A percentile compares a stretch with the other conserved stretches of the same genome.
Conservation (phyloP, 2,329 filamentous ascomycete species). For the Colletotrichum theobromicola region DNA sequence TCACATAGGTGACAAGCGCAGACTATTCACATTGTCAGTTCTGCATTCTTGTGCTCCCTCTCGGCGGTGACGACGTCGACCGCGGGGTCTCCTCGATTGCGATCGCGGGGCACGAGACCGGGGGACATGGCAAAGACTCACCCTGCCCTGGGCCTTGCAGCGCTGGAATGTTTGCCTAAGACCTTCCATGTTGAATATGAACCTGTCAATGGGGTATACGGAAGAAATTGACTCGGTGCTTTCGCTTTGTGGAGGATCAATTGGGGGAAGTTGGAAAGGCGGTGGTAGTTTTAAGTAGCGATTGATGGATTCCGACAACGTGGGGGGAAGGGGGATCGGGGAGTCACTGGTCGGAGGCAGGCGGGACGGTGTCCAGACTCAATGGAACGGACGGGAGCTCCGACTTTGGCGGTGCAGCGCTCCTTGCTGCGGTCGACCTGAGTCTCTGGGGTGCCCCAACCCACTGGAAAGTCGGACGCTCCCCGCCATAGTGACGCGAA, state of each 20-base stretch:
- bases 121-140: constrained; percentile 39
- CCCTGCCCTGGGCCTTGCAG: constrained; percentile 64
- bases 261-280: background rate
- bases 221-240: background rate
- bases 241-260: background rate
- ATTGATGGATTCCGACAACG: background rate
- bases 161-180: constrained; percentile 64
- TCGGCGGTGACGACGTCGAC: background rate
- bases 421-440: background rate
- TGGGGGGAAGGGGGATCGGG: background rate
- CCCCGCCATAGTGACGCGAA: background rate
- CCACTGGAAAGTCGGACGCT: background rate
- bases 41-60: background rate
- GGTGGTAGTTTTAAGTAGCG: constrained; percentile 8
- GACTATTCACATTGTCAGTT: constrained; percentile 52
- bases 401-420: background rate
- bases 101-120: constrained; percentile 28
- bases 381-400: background rate
- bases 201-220: constrained; percentile 2
- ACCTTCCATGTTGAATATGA: constrained; percentile 52
- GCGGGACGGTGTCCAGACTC: background rate
- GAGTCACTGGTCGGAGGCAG: background rate
- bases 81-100: constrained; percentile 10
- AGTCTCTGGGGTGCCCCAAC: background rate
- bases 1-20: constrained; percentile 95